Evolutionary conservation across 2,329 filamentous ascomycete genomes (phyloP), one percentile per base, ranked within the genome.

Genomic region (Sphaerulina vaccinii): DNA sequence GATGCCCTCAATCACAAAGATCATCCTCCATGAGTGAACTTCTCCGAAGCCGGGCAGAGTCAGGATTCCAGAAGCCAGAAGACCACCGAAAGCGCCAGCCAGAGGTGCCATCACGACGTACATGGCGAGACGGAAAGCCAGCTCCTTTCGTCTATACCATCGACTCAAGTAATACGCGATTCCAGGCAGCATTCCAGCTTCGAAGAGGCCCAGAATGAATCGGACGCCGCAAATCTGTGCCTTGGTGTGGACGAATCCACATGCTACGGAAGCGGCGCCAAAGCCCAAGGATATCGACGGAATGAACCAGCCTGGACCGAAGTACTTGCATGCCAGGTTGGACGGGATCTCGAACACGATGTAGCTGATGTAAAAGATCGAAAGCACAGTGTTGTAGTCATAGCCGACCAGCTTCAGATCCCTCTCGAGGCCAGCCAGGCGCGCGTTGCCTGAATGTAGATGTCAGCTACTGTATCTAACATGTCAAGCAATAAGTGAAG

Each of bases 221-320:
- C 86, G 80, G 0, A 88, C 84, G 11, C 76, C 84, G 32, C 75
- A 82, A 2, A 75, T 71, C 2, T 74, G 68, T 1, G 75, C 69
- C 16, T 80, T 74, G 49, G 78, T 75, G 23, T 81, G 61, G 8
- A 86, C 83, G 57, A 86, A 88, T 0, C 80, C 86, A 0, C 83
- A 88, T 32, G 77, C 79, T 5, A 89, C 70, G 0, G 84, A 87
- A 38, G 73, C 74, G 36, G 65, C 71, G 1, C 84, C 86, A 58
- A 88, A 89, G 35, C 76, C 73, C 1, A 88, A 70, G 0, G 83
- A 79, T 24, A 79, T 80, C 3, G 73, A 65, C 0, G 86, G 86
- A 15, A 89, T 77, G 65, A 84, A 89, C 83, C 83, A 88, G 29
- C 84, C 85, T 0, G 86, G 86, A 0, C 86, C 86, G 3, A 88